Conservation (phyloP, 176 grass and related monocot genomes). For the barley (Hordeum vulgare) region MorexV3_pseudomolecules_assembly NC_058523.1:520462171-520462670, state of each 20-base stretch:
- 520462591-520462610: conserved; percentile 79
- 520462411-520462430: conserved; percentile 94
- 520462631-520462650: conserved; percentile 70
- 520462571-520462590: conserved; percentile 81
- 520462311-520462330: conserved; percentile 18
- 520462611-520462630: conserved; percentile 97
- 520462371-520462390: conserved; percentile 82
- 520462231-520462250: conserved; percentile 36
- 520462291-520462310: neutral
- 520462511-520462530: conserved; percentile 45
- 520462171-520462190: conserved; percentile 79
- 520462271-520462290: neutral
- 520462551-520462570: conserved; percentile 78
- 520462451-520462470: conserved; percentile 93
- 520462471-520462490: conserved; percentile 72
- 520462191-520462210: conserved; percentile 45
- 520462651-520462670: conserved; percentile 70
- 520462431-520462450: conserved; percentile 85
- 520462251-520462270: conserved; percentile 6
- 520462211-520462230: conserved; percentile 35
- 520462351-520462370: conserved; percentile 74
- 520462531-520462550: conserved; percentile 78
- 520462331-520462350: conserved; percentile 73
- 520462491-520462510: conserved; percentile 77
- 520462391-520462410: conserved; percentile 49